Evolutionary conservation across 192 early-diverging fungal genomes (phyloP).

Genomic region (Coemansia sp.): DNA sequence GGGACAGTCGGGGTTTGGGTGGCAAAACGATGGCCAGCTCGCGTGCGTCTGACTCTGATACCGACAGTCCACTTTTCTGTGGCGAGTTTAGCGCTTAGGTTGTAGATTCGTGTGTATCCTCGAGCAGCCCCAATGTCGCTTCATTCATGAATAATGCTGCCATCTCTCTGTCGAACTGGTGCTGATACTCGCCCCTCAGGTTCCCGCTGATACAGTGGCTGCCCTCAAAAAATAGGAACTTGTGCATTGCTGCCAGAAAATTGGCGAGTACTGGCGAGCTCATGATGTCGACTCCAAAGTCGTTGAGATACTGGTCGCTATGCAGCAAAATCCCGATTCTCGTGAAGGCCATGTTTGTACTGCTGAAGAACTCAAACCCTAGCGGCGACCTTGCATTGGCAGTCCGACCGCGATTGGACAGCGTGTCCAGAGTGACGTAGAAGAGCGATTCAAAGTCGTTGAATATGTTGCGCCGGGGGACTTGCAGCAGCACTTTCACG

Average conservation of each 20-base stretch:
- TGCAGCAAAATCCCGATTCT: not conserved
- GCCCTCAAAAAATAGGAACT: not conserved
- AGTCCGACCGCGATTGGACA: not conserved
- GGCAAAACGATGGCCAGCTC: not conserved
- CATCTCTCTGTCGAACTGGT: not conserved
- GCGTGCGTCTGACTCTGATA: no score
- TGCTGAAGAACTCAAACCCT: not conserved
- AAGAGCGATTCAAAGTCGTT: conserved; percentile 6
- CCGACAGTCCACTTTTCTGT: no score
- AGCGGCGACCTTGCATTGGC: not conserved
- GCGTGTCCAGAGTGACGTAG: not conserved
- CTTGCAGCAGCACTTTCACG: not conserved
- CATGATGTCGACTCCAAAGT: not conserved
- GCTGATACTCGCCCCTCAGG: not conserved
- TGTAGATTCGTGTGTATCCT: not conserved
- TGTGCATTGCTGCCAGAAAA: not conserved
- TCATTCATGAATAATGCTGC: not conserved
- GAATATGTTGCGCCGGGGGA: not conserved
- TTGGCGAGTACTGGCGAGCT: not conserved
- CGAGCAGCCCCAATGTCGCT: not conserved
- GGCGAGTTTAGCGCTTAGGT: not conserved
- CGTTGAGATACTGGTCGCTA: not conserved
- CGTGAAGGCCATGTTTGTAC: not conserved
- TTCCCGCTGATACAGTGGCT: not conserved
- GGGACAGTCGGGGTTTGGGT: not conserved